Evolutionary conservation across 176 grass and related monocot species (phyloP).

Genomic region (Oryza nivara): DNA sequence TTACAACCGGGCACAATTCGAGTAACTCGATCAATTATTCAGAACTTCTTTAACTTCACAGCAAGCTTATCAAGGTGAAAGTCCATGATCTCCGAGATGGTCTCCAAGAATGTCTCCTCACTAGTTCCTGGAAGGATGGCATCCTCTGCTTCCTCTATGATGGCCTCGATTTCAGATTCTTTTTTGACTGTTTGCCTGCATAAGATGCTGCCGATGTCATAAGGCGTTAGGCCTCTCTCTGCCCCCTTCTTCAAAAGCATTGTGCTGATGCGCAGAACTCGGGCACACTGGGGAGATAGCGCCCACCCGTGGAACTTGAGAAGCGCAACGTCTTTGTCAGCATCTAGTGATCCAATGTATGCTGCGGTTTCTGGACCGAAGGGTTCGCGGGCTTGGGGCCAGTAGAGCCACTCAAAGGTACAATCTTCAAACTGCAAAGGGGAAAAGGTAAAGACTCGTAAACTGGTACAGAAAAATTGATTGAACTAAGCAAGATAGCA

Average conservation of each 20-base stretch:
- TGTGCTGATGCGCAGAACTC: constrained; percentile 40
- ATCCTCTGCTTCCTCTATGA: constrained; percentile 44
- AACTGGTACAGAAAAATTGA: not conserved
- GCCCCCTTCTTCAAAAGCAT: constrained; percentile 65
- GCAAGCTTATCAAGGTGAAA: constrained; percentile 25
- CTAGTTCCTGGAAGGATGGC: constrained; percentile 41
- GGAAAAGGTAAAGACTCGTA: not conserved
- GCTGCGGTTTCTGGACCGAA: constrained; percentile 43
- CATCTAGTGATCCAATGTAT: constrained; percentile 54
- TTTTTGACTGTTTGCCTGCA: constrained; percentile 52
- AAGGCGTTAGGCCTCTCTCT: constrained; percentile 42
- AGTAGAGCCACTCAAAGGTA: constrained; percentile 54
- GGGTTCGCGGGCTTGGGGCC: constrained; percentile 46
- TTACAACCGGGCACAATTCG: not conserved
- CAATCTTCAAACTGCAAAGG: constrained; percentile 52
- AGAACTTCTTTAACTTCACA: not conserved
- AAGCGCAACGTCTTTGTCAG: constrained; percentile 41
- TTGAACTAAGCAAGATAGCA: too few relatives aligned
- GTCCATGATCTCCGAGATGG: constrained; percentile 51
- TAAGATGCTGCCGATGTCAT: constrained; percentile 54
- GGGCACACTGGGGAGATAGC: constrained; percentile 28
- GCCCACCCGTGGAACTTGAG: constrained; percentile 52
- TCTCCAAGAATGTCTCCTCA: constrained; percentile 41
- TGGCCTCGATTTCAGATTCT: constrained; percentile 51
- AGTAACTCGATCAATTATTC: not conserved